Base-by-base conservation (phyloP, 2,329 filamentous ascomycete genomes). In the Drechslerella dactyloides region DNA sequence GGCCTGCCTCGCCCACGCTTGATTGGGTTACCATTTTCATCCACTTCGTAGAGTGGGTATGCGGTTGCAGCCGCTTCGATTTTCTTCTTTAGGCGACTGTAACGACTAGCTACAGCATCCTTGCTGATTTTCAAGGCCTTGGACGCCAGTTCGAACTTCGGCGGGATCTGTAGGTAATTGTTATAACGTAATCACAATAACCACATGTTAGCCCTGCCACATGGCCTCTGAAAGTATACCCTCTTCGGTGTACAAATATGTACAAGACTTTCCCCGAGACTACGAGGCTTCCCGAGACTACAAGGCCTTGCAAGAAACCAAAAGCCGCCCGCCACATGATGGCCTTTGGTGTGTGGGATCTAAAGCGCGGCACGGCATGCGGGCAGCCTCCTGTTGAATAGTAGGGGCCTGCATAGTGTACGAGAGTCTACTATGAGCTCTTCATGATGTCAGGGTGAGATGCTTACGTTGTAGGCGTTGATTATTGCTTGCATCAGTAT, bases 401-500 rank as follows among this genome's bases (percentile, higher is more conserved):
- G 27, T 42, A 17, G 5, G 37, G 37, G 3, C 2, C 2, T 17
- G 13, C 37, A 42, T 4, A 17, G 48, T 62, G 30, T 33, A 55
- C 13, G 55, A 46, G 53, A 11, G 21, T 37, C 27, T 44, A 5
- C 23, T 33, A 21, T 54, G 48, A 17, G 52, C 23, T 11, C 33
- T 15, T 23, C 19, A 8, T 15, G 50, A 33, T 23, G 17, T 13
- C 54, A 59, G 3, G 3, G 11, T 19, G 33, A 10, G 8, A 10
- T 24, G 51, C 66, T 59, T 52, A 70, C 66, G 17, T 63, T 63
- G 40, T 70, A 70, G 2, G 66, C 59, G 37, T 70, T 70, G 10
- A 70, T 60, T n/a, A 70, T 70, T 0, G 66, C 66, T 30, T 70
- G 66, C 66, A 70, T 64, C 15, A 70, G 11, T 15, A 70, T 70